Evolutionary conservation across 495 filamentous ascomycete genomes (phyloP).

Genomic region (Penicillium macrosclerotiorum): DNA sequence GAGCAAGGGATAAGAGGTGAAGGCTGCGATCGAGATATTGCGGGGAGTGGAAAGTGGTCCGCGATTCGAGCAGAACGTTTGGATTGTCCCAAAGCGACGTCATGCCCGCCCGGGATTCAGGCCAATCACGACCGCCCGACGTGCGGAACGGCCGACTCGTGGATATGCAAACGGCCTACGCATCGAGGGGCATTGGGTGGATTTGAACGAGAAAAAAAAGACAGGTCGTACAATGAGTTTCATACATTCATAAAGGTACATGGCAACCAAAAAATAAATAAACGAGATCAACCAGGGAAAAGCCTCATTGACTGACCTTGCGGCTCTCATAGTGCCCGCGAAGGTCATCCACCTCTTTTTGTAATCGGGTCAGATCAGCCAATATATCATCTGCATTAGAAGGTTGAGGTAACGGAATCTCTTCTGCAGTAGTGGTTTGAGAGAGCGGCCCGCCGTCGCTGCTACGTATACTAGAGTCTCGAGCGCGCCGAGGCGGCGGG

Average conservation of each 20-base stretch:
- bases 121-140: no score
- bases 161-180: no score
- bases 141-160: no score
- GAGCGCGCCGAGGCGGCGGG: constrained; percentile 58
- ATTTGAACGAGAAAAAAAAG: no score
- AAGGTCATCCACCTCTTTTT: constrained; percentile 70
- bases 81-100: constrained; percentile 9
- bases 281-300: no score
- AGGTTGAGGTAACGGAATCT: constrained; percentile 22
- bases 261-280: no score
- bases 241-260: constrained; percentile 27
- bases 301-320: constrained; percentile 24
- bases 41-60: constrained; percentile 7
- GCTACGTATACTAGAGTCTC: constrained; percentile 54
- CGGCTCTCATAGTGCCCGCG: constrained; percentile 53
- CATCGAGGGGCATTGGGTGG: no score
- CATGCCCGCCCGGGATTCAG: background rate
- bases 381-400: constrained; percentile 56
- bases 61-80: constrained; percentile 2
- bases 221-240: constrained; percentile 2
- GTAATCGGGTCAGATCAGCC: constrained; percentile 64
- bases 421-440: constrained; percentile 21
- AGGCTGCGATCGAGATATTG: constrained; percentile 6
- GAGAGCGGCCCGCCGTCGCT: constrained; percentile 26
- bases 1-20: background rate